Conservation (phyloP, 164 flowering plant genomes). For the Saururus chinensis region DNA sequence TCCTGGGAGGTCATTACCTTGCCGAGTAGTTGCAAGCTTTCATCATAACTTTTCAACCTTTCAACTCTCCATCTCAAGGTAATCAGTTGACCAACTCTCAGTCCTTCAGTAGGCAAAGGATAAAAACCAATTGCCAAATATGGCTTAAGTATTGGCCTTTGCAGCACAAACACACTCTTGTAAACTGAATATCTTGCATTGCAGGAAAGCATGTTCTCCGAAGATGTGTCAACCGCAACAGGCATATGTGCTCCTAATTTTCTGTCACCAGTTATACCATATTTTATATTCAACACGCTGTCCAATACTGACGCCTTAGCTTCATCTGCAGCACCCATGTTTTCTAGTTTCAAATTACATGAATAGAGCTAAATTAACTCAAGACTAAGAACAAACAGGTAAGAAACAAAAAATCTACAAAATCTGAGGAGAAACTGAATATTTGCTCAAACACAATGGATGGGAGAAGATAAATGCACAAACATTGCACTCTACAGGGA, state of each 20-base stretch:
- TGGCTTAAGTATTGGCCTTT: slow-evolving; percentile 84
- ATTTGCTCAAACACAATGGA: no score
- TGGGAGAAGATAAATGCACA: no score
- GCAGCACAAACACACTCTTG: slow-evolving; percentile 67
- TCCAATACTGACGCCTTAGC: slow-evolving; percentile 23
- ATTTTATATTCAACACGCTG: slow-evolving; percentile 68
- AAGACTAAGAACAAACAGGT: no score
- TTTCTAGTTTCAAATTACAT: no score
- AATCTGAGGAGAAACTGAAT: no score
- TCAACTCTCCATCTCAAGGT: slow-evolving; percentile 89
- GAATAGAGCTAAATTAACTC: no score
- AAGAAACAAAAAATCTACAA: no score
- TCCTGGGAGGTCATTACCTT: slow-evolving; percentile 33
- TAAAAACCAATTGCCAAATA: slow-evolving; percentile 95
- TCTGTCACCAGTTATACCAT: slow-evolving; percentile 67
- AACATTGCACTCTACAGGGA: no score
- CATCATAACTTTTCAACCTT: slow-evolving; percentile 58
- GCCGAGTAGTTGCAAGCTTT: slow-evolving; percentile 20
- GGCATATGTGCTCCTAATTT: slow-evolving; percentile 78
- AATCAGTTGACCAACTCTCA: slow-evolving; percentile 87
- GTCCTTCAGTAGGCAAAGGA: slow-evolving; percentile 70
- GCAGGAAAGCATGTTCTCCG: slow-evolving; percentile 11
- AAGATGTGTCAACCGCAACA: slow-evolving; percentile 17
- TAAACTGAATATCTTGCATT: slow-evolving; percentile 38
- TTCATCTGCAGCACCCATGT: slow-evolving; percentile 33